Conservation (phyloP, 495 filamentous ascomycete genomes). For the Cercophora newfieldiana region DNA sequence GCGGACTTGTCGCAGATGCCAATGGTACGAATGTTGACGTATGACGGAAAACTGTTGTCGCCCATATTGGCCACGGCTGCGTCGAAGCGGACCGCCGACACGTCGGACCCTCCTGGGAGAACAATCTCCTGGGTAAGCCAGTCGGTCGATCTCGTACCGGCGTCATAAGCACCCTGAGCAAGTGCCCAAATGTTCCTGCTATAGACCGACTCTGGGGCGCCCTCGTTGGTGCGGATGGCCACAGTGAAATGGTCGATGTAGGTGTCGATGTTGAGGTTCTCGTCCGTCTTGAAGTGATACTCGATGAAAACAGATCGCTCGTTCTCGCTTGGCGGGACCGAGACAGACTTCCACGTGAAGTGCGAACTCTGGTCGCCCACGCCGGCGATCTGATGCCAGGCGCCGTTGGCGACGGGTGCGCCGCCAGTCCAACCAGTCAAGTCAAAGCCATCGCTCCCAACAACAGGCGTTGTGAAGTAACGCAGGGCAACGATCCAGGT, state of each 20-base stretch:
- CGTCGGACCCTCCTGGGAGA: not conserved
- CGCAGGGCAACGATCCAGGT: not conserved
- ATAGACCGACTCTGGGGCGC: not conserved
- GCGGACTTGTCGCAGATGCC: conserved; percentile 11
- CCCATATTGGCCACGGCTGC: conserved; percentile 11
- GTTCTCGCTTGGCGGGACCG: not conserved
- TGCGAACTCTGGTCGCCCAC: not conserved
- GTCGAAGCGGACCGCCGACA: not conserved
- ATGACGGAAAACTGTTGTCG: not conserved
- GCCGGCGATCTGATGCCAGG: not conserved
- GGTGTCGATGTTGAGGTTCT: not conserved
- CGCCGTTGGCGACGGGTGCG: not conserved
- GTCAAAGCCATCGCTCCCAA: not conserved
- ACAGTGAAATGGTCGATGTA: not conserved
- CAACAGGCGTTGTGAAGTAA: no score
- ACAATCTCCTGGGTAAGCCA: not conserved
- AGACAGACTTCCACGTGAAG: not conserved
- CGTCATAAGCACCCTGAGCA: conserved; percentile 5
- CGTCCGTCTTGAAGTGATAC: not conserved
- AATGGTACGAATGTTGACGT: conserved; percentile 6
- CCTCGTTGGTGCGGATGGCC: not conserved
- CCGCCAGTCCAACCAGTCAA: not conserved
- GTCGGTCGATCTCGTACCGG: not conserved
- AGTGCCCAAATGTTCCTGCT: not conserved
- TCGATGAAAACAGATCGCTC: not conserved